Percentiles rank a stretch among this genome's conserved stretches.
Evolutionary conservation across 2,329 filamentous ascomycete species (phyloP).

Genomic region (Neoscytalidium dimidiatum): DNA sequence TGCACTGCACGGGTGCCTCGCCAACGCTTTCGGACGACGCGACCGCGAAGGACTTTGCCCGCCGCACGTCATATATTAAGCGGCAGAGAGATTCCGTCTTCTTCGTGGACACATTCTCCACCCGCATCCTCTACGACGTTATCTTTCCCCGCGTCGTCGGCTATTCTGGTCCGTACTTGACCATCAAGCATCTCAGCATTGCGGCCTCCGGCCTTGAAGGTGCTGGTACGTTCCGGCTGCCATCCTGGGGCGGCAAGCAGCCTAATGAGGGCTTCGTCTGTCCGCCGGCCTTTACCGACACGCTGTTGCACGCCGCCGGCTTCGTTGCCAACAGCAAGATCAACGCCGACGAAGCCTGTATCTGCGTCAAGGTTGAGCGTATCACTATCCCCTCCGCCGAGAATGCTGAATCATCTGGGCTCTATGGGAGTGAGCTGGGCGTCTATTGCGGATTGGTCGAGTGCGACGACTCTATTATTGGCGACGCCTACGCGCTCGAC

Average conservation of each 20-base stretch:
- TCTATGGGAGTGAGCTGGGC: slow-evolving; percentile 23
- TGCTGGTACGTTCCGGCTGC: slow-evolving; percentile 2
- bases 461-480: slow-evolving; percentile 26
- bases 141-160: slow-evolving; percentile 35
- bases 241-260: background rate
- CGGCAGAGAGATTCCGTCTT: slow-evolving; percentile 19
- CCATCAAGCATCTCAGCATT: slow-evolving; percentile 29
- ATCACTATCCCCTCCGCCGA: slow-evolving; percentile 14
- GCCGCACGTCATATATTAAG: slow-evolving; percentile 1
- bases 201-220: slow-evolving; percentile 25
- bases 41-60: background rate
- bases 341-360: slow-evolving; percentile 29
- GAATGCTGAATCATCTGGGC: slow-evolving; percentile 21
- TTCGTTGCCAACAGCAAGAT: slow-evolving; percentile 34
- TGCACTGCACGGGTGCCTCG: slow-evolving; percentile 5
- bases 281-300: slow-evolving; percentile 32
- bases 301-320: slow-evolving; percentile 34
- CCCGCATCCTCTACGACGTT: slow-evolving; percentile 30
- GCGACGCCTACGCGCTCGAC: slow-evolving; percentile 30
- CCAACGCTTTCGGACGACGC: background rate
- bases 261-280: slow-evolving; percentile 27
- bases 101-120: slow-evolving; percentile 26
- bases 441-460: slow-evolving; percentile 33
- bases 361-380: slow-evolving; percentile 30
- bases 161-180: slow-evolving; percentile 29